Evolutionary conservation across 352 stramenopile species (phyloP), one percentile per base, ranked within the genome.

Genomic region (Phytophthora syringae): DNA sequence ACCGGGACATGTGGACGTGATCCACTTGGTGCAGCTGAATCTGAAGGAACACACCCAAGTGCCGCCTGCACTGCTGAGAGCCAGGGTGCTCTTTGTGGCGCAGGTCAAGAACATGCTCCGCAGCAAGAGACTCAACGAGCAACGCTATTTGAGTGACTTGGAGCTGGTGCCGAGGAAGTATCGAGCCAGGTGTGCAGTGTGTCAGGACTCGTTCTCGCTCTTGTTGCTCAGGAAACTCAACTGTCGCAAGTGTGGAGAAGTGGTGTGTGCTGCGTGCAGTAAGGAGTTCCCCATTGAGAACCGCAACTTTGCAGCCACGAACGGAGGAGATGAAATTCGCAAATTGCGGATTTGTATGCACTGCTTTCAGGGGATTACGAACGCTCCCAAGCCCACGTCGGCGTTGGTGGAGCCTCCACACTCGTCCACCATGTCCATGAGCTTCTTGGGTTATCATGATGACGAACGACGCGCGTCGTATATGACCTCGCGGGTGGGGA

Each of bases 281-380:
- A 96, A 92, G 50, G 85, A 91, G 27, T 96, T 92, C 43, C 58
- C 70, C 7, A 81, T 81, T 72, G 86, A 93, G 72, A 77, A 78
- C 68, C 62, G 66, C 21, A 75, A 88, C 71, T 77, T 89, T 76
- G 52, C 67, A 53, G 56, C 65, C 1, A 75, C 65, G 0, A 71
- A 75, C 32, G 65, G 65, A 51, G 51, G 60, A 12, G 70, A 78
- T 7, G 77, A 86, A 52, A 77, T 84, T 10, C 76, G 88, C 52
- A 93, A 93, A 62, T 67, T 96, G 12, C 86, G 88, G 24, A 91
- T 96, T 28, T 96, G 88, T 56, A 87, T 94, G 77, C 85, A 88
- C 58, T 96, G 88, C 67, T 96, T 90, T 64, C 80, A 93, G 47
- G 30, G 76, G 40, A 88, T 96, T 58, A 91, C 87, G 24, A 82